Percentiles rank a stretch among this genome's conserved stretches.
These are phyloP conservation scores for Gymnopilus junonius DNA, from an alignment of 768 basidiomycete genomes.

Conservation along the genomic window DNA sequence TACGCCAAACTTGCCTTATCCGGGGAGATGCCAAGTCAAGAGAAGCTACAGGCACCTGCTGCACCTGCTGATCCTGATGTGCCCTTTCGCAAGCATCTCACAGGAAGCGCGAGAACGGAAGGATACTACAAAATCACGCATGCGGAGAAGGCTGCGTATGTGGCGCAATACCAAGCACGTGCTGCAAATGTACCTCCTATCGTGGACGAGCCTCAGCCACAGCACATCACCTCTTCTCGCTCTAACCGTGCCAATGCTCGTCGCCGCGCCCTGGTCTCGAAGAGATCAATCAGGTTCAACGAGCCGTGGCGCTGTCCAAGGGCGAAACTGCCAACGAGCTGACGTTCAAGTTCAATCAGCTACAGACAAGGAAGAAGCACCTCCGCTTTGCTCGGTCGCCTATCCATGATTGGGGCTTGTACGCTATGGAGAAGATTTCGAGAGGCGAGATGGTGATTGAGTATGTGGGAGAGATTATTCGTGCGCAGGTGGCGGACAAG, in stretches of 20 bases:
- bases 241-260: conserved; percentile 95
- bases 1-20: conserved; percentile 69
- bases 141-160: conserved; percentile 88
- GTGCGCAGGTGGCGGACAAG: conserved; percentile 95
- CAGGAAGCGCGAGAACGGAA: conserved; percentile 90
- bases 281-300: conserved; percentile 89
- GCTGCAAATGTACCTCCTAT: conserved; percentile 48
- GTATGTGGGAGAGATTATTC: conserved; percentile 97
- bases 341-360: conserved; percentile 97
- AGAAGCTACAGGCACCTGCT: conserved; percentile 22
- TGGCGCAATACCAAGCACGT: conserved; percentile 86
- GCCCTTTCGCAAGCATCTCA: conserved; percentile 75
- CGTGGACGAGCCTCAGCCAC: conserved; percentile 50
- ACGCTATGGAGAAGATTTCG: conserved; percentile 95
- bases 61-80: conserved; percentile 42
- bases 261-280: conserved; percentile 91
- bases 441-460: conserved; percentile 99
- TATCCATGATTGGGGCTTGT: conserved; percentile 98
- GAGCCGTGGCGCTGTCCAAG: conserved; percentile 75
- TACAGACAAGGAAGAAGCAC: conserved; percentile 97
- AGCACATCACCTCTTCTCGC: conserved; percentile 74
- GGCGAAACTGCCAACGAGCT: conserved; percentile 74
- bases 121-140: conserved; percentile 96
- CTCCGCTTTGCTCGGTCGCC: conserved; percentile 93
- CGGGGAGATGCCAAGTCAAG: conserved; percentile 33